Percentiles rank a stretch among this genome's conserved stretches.
phyloP scores from a whole-genome alignment of 129 eudicot species.

The Centrapalus pauciflorus region DNA sequence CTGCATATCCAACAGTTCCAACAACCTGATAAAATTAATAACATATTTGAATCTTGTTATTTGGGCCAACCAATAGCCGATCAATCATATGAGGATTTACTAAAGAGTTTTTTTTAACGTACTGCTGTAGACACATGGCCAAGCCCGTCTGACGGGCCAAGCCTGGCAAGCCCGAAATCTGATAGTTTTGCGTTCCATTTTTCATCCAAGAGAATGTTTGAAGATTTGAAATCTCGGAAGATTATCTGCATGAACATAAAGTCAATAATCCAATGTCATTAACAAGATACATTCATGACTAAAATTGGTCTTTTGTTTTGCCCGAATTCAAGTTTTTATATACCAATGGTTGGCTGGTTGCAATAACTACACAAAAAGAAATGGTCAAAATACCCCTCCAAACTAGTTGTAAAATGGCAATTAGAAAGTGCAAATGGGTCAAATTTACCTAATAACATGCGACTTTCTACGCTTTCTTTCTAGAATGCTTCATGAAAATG shows the following conservation, averaged over 20 bases:
- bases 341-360: no score
- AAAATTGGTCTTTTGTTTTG: no score
- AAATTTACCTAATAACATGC: background rate
- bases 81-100: background rate
- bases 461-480: background rate
- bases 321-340: no score
- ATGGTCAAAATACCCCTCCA: no score
- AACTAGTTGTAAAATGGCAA: no score
- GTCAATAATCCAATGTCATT: background rate
- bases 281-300: background rate
- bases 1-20: conserved; percentile 92
- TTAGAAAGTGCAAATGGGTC: no score
- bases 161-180: conserved; percentile 85
- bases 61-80: background rate
- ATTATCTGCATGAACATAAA: conserved; percentile 49
- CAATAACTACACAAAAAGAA: no score
- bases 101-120: conserved; percentile 10
- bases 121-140: conserved; percentile 86
- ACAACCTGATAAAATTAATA: conserved; percentile 45
- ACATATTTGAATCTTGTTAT: background rate
- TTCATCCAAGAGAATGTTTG: conserved; percentile 81
- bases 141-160: conserved; percentile 68
- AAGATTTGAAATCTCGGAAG: conserved; percentile 84
- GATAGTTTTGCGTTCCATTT: conserved; percentile 84
- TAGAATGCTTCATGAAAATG: background rate